phyloP scores from a whole-genome alignment of 2,329 filamentous ascomycete genomes.

The Pyrenophora teres region DNA sequence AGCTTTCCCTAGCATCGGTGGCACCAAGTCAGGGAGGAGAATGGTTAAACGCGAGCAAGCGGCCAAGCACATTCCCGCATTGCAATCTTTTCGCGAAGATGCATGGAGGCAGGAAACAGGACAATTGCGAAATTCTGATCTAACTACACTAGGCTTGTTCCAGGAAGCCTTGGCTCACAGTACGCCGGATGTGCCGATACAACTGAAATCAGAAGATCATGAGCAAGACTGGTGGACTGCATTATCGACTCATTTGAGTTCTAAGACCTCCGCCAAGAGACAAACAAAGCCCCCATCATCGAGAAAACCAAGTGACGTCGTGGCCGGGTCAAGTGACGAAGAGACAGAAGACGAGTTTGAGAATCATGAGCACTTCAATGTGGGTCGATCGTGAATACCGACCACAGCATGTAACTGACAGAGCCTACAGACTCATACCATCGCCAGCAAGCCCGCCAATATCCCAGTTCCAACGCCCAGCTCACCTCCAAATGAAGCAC shows the following conservation, averaged over 20 bases:
- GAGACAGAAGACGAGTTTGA: conserved; percentile 47
- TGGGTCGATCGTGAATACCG: neutral
- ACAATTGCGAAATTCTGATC: conserved; percentile 25
- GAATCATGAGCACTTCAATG: conserved; percentile 41
- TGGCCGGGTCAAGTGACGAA: conserved; percentile 28
- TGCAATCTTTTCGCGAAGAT: conserved; percentile 58
- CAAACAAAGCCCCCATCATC: conserved; percentile 11
- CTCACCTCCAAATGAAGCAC: neutral
- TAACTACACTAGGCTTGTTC: conserved; percentile 41
- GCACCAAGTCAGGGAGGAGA: conserved; percentile 52
- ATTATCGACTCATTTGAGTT: conserved; percentile 17
- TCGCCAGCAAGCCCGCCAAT: neutral
- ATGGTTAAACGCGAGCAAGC: conserved; percentile 56
- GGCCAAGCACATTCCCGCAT: conserved; percentile 59
- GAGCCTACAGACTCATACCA: conserved; percentile 16
- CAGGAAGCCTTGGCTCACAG: conserved; percentile 41
- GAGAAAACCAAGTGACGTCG: conserved; percentile 5
- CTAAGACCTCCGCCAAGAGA: conserved; percentile 15
- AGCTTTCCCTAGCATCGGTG: conserved; percentile 61
- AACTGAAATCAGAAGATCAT: conserved; percentile 24
- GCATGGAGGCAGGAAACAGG: conserved; percentile 49
- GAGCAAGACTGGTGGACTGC: conserved; percentile 30
- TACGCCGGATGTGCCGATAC: conserved; percentile 30
- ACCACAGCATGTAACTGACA: conserved; percentile 1
- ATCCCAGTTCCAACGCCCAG: neutral